Percentiles rank a stretch among this genome's conserved stretches.
phyloP scores from a whole-genome alignment of 345 rosid species.

The Kandelia obovata region DNA sequence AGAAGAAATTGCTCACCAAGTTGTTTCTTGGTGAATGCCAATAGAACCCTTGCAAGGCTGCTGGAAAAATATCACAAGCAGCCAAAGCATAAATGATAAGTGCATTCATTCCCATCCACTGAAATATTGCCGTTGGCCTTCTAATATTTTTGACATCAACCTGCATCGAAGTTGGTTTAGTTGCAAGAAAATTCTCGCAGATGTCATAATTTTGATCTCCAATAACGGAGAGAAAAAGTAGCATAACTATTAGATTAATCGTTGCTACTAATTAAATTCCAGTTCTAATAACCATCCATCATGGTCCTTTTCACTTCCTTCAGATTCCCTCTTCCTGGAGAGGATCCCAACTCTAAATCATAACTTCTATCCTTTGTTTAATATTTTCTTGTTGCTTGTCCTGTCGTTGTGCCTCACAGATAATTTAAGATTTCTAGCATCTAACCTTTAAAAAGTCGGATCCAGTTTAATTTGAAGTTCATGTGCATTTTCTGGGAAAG shows the following conservation, averaged over 20 bases:
- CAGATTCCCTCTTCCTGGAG: background rate
- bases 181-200: background rate
- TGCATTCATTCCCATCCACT: slow-evolving; percentile 69
- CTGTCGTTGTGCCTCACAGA: background rate
- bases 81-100: slow-evolving; percentile 49
- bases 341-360: background rate
- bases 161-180: slow-evolving; percentile 33
- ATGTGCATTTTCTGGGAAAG: no score
- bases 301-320: background rate
- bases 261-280: background rate
- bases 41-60: slow-evolving; percentile 52
- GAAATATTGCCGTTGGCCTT: slow-evolving; percentile 35
- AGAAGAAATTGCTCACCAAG: slow-evolving; percentile 31
- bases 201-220: background rate
- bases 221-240: background rate
- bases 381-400: background rate
- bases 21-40: slow-evolving; percentile 54
- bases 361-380: background rate
- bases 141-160: slow-evolving; percentile 43
- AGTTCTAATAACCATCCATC: background rate
- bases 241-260: no score
- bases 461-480: background rate
- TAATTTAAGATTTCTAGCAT: background rate
- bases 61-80: slow-evolving; percentile 49
- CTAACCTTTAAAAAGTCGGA: background rate